Evolutionary conservation across 306 rosid species (phyloP).

Genomic region (Dicorynia guianensis): DNA sequence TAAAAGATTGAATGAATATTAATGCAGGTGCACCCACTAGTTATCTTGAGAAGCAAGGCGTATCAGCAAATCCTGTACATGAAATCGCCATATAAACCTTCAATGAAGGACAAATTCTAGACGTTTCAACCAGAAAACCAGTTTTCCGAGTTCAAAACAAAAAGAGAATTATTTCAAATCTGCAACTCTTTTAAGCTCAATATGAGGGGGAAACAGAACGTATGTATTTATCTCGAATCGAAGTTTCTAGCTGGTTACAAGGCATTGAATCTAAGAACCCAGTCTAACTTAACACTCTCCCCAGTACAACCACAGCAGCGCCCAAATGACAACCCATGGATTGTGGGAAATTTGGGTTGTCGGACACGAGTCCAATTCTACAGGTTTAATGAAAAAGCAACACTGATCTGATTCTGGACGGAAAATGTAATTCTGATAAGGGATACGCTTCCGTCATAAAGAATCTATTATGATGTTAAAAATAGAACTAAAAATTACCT

Average conservation of each 20-base stretch:
- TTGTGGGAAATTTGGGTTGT: background rate
- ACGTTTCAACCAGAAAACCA: constrained; percentile 29
- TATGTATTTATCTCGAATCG: background rate
- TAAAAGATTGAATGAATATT: constrained; percentile 31
- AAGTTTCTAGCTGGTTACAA: background rate
- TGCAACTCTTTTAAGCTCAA: constrained; percentile 14
- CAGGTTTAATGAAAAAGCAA: constrained; percentile 19
- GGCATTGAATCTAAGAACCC: constrained; percentile 1
- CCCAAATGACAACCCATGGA: no score
- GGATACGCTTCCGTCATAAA: background rate
- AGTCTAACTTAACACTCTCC: constrained; percentile 11
- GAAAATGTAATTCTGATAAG: background rate
- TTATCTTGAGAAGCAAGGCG: no score
- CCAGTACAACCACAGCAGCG: background rate
- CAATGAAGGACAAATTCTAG: constrained; percentile 14
- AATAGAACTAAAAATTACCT: constrained; percentile 51
- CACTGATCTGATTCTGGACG: background rate
- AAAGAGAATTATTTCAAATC: background rate
- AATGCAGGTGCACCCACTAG: no score
- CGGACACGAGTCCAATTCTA: background rate
- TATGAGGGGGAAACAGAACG: background rate
- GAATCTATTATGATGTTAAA: background rate
- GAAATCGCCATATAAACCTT: constrained; percentile 13
- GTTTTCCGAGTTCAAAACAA: constrained; percentile 10
- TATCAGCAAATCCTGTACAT: no score